These are phyloP conservation scores for Mycena capillaripes DNA, from an alignment of 768 basidiomycete species.

Conservation along the genomic window DNA sequence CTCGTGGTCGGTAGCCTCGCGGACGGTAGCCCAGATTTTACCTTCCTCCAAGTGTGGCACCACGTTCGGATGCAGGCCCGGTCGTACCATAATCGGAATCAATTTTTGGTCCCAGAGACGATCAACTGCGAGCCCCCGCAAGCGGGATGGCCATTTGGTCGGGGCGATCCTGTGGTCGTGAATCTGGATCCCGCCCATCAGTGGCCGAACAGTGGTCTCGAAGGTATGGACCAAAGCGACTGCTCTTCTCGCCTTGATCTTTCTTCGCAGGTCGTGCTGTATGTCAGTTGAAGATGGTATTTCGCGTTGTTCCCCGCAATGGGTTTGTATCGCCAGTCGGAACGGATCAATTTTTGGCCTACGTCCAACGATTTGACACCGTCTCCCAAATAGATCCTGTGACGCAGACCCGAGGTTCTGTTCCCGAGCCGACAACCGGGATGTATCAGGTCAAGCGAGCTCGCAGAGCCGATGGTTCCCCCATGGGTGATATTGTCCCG, in stretches of 20 bases:
- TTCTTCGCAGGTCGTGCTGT: slow-evolving; percentile 27
- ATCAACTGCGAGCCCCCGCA: slow-evolving; percentile 27
- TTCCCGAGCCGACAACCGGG: not conserved
- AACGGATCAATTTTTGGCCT: slow-evolving; percentile 30
- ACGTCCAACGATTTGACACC: slow-evolving; percentile 36
- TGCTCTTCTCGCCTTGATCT: not conserved
- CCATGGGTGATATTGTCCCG: slow-evolving; percentile 28
- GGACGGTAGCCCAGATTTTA: not conserved
- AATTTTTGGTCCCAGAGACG: slow-evolving; percentile 11
- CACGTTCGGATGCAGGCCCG: slow-evolving; percentile 18
- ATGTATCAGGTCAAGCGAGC: slow-evolving; percentile 16
- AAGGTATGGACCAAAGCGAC: slow-evolving; percentile 17
- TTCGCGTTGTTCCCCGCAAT: slow-evolving; percentile 17
- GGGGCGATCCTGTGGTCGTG: slow-evolving; percentile 23
- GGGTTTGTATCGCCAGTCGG: not conserved
- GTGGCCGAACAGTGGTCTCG: slow-evolving; percentile 30
- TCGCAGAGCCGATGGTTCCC: not conserved
- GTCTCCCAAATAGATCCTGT: slow-evolving; percentile 19
- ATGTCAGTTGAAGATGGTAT: slow-evolving; percentile 29
- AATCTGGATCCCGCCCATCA: slow-evolving; percentile 10
- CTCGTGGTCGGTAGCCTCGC: not conserved
- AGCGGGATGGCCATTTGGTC: not conserved
- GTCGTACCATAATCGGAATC: slow-evolving; percentile 12
- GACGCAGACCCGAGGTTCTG: not conserved
- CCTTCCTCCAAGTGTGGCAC: slow-evolving; percentile 28